phyloP scores from a whole-genome alignment of 768 basidiomycete species.

The Lentinula boryana region DNA sequence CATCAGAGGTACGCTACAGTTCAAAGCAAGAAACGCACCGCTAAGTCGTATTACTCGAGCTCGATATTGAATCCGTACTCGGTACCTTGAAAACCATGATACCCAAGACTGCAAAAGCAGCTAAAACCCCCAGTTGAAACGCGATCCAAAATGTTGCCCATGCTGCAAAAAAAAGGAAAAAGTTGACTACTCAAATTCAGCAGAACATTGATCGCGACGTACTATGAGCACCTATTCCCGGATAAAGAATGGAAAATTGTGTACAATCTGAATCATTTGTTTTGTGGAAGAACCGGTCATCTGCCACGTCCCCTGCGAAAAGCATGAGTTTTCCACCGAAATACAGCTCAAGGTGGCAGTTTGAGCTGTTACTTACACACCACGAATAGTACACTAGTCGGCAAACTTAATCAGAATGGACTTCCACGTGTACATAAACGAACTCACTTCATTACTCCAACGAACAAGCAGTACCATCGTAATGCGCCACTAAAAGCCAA shows the following conservation, averaged over 20 bases:
- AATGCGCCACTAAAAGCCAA: conserved; percentile 54
- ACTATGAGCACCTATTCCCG: conserved; percentile 69
- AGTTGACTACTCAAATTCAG: not conserved
- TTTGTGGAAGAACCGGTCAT: conserved; percentile 94
- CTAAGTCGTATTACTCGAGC: conserved; percentile 1
- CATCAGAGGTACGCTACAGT: conserved; percentile 39
- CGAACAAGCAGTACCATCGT: conserved; percentile 77
- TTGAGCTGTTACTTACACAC: conserved; percentile 52
- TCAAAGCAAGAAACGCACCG: conserved; percentile 1
- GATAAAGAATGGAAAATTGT: conserved; percentile 77
- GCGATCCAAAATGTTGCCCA: conserved; percentile 87
- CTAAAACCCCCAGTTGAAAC: conserved; percentile 69
- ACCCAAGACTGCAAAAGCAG: conserved; percentile 76
- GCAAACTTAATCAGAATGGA: conserved; percentile 2
- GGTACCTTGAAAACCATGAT: conserved; percentile 76
- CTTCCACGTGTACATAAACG: conserved; percentile 9
- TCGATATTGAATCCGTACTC: conserved; percentile 4
- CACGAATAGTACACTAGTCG: conserved; percentile 69
- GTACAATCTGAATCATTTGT: conserved; percentile 90
- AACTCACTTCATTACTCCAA: conserved; percentile 81
- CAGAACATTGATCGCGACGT: conserved; percentile 15
- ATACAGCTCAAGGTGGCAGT: not conserved
- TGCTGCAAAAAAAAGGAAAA: conserved; percentile 32
- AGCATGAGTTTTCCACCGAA: not conserved
- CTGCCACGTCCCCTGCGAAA: conserved; percentile 80